phyloP scores from a whole-genome alignment of 495 filamentous ascomycete species.

The Penicillium ucsense region DNA sequence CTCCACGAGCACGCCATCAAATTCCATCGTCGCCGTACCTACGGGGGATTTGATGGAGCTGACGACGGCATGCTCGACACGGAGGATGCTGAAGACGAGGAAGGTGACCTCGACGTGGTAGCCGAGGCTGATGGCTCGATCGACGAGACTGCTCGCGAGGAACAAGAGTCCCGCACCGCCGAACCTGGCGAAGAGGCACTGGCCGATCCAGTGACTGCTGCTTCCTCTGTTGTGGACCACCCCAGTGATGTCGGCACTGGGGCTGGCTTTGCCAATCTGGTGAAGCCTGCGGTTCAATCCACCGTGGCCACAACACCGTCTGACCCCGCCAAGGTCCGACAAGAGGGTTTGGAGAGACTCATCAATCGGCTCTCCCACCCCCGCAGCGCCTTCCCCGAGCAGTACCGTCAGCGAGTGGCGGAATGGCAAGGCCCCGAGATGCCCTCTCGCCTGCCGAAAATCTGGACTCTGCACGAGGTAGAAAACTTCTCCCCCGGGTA shows the following conservation, averaged over 20 bases:
- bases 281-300: background rate
- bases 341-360: constrained; percentile 7
- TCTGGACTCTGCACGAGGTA: constrained; percentile 48
- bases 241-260: constrained; percentile 2
- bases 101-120: constrained; percentile 4
- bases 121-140: constrained; percentile 10
- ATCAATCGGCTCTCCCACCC: constrained; percentile 24
- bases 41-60: constrained; percentile 15
- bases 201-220: constrained; percentile 3
- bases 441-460: constrained; percentile 49
- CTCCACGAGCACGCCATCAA: constrained; percentile 23
- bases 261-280: background rate
- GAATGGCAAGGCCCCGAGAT: constrained; percentile 22
- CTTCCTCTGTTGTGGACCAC: constrained; percentile 4
- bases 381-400: constrained; percentile 13
- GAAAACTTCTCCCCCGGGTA: constrained; percentile 36
- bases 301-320: too few species aligned
- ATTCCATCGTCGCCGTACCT: constrained; percentile 28
- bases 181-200: constrained; percentile 8
- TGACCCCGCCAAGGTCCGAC: background rate
- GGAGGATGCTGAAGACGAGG: constrained; percentile 4
- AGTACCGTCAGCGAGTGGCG: constrained; percentile 9
- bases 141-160: constrained; percentile 3
- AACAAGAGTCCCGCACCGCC: constrained; percentile 5
- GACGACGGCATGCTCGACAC: constrained; percentile 8